Percentiles rank a stretch among this genome's conserved stretches.
phyloP scores from a whole-genome alignment of 345 rosid species.

The Sonneratia caseolaris region DNA sequence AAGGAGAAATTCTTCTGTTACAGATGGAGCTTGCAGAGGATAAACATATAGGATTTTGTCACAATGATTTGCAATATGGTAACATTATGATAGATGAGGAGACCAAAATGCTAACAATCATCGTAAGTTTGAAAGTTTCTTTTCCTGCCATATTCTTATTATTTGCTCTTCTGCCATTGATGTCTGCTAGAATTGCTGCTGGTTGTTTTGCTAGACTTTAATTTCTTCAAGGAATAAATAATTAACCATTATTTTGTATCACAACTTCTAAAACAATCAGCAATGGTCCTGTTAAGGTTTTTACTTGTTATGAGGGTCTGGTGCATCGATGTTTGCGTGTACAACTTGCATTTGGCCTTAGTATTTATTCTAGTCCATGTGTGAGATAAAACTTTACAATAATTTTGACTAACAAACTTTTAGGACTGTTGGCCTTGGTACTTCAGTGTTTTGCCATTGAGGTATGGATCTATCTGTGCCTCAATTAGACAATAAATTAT shows the following conservation, averaged over 20 bases:
- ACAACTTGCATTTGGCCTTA: background rate
- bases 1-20: slow-evolving; percentile 45
- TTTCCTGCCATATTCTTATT: background rate
- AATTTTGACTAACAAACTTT: background rate
- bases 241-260: background rate
- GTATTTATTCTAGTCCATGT: background rate
- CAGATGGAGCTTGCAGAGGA: slow-evolving; percentile 40
- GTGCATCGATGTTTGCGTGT: background rate
- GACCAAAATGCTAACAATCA: slow-evolving; percentile 71
- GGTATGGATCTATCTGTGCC: background rate
- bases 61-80: slow-evolving; percentile 94
- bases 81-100: slow-evolving; percentile 91
- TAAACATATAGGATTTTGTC: slow-evolving; percentile 63
- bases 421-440: background rate
- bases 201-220: background rate
- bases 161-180: background rate
- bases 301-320: background rate
- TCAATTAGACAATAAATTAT: background rate
- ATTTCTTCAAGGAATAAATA: background rate
- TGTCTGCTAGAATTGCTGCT: background rate
- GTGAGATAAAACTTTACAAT: background rate
- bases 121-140: slow-evolving; percentile 71
- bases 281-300: background rate
- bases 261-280: background rate
- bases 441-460: background rate